phyloP scores from a whole-genome alignment of 176 grass and related monocot species.

The Cenchrus americanus region DNA sequence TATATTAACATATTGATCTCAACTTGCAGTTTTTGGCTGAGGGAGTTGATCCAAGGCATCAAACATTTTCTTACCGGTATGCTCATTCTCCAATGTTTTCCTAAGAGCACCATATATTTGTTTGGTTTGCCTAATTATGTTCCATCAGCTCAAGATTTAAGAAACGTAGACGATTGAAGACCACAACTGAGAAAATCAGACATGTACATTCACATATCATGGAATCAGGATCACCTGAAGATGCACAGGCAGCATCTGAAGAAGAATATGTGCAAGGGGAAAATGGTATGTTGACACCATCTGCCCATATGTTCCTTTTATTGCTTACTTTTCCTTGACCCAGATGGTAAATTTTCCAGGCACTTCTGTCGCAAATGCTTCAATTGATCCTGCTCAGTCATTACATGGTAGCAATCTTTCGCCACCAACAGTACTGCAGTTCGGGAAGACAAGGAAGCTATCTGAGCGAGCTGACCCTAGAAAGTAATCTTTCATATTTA shows the following conservation, averaged over 20 bases:
- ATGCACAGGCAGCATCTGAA: conserved; percentile 57
- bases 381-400: conserved; percentile 66
- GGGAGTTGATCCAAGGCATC: conserved; percentile 91
- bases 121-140: conserved; percentile 37
- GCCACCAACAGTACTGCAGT: conserved; percentile 83
- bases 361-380: conserved; percentile 62
- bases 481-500: conserved; percentile 65
- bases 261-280: conserved; percentile 60
- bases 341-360: conserved; percentile 38
- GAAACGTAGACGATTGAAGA: conserved; percentile 57
- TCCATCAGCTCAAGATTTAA: conserved; percentile 76
- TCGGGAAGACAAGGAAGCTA: conserved; percentile 92
- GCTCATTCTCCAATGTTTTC: conserved; percentile 31
- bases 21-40: conserved; percentile 65
- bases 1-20: conserved; percentile 35
- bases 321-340: not conserved
- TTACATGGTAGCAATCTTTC: conserved; percentile 71
- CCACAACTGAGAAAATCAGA: conserved; percentile 48
- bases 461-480: conserved; percentile 94
- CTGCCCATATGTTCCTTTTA: not conserved
- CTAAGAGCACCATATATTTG: conserved; percentile 6
- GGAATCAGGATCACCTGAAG: conserved; percentile 78
- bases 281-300: conserved; percentile 63
- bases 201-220: conserved; percentile 78
- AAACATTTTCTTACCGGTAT: conserved; percentile 94